A percentile compares a stretch with the other conserved stretches of the same genome.
Conservation (phyloP, 192 early-diverging fungal species). For the Backusella macrospora region DNA sequence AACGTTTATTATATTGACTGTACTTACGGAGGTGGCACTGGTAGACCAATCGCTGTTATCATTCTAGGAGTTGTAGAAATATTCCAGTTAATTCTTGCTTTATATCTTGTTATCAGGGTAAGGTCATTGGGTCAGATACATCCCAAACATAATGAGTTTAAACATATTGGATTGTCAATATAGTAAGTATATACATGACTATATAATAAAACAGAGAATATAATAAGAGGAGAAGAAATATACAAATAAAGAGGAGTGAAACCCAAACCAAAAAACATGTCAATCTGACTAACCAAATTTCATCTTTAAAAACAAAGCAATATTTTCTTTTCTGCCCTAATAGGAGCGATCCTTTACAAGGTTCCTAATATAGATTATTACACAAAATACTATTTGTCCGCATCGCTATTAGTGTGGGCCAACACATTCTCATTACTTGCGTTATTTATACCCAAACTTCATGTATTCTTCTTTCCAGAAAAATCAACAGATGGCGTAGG, state of each 20-base stretch:
- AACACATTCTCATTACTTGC: slow-evolving; percentile 51
- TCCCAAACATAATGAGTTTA: slow-evolving; percentile 52
- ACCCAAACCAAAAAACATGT: background rate
- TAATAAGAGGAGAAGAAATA: background rate
- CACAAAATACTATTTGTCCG: slow-evolving; percentile 45
- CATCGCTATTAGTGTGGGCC: slow-evolving; percentile 47
- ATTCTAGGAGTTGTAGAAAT: slow-evolving; percentile 19
- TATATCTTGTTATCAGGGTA: slow-evolving; percentile 49
- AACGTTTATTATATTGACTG: slow-evolving; percentile 34
- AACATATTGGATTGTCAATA: slow-evolving; percentile 52
- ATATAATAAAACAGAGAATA: background rate
- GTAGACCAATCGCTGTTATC: background rate
- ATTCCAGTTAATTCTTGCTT: slow-evolving; percentile 40
- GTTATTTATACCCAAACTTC: slow-evolving; percentile 50
- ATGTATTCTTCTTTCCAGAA: slow-evolving; percentile 11
- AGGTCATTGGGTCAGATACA: slow-evolving; percentile 40
- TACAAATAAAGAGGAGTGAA: background rate
- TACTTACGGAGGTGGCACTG: slow-evolving; percentile 14
- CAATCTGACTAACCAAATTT: background rate
- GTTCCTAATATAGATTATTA: slow-evolving; percentile 45
- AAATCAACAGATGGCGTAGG: slow-evolving; percentile 6
- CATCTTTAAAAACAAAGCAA: slow-evolving; percentile 46
- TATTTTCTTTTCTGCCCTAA: slow-evolving; percentile 47
- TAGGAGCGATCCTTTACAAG: slow-evolving; percentile 47
- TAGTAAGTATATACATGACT: slow-evolving; percentile 44